Conservation (phyloP, 805 yeast species). For the Peterozyma xylosa region DNA sequence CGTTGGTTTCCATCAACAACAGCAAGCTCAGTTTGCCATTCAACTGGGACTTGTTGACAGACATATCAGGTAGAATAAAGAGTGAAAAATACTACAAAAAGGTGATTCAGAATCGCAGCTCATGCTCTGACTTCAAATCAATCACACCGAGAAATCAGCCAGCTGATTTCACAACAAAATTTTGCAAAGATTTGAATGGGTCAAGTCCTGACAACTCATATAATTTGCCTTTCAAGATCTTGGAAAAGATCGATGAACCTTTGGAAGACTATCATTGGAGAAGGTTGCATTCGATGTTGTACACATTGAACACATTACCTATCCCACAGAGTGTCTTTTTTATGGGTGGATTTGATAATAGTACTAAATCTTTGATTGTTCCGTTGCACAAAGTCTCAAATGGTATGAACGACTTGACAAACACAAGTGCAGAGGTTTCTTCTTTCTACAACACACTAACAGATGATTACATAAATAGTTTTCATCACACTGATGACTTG, state of each 20-base stretch:
- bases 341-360: conserved; percentile 1
- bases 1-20: too few species aligned
- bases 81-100: not conserved
- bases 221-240: conserved; percentile 2
- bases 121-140: conserved; percentile 3
- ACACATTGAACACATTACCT: conserved; percentile 1
- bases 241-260: conserved; percentile 4
- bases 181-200: conserved; percentile 5
- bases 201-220: conserved; percentile 4
- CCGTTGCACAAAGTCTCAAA: conserved; percentile 4
- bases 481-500: not conserved
- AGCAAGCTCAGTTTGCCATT: conserved; percentile 1
- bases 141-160: conserved; percentile 3
- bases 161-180: not conserved
- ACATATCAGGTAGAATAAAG: not conserved
- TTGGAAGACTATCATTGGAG: conserved; percentile 6
- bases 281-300: conserved; percentile 3
- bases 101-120: not conserved
- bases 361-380: not conserved
- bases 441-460: not conserved
- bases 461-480: not conserved
- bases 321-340: conserved; percentile 4
- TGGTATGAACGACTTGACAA: conserved; percentile 7
- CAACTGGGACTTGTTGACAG: conserved; percentile 5
- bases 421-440: not conserved